Base-by-base conservation (phyloP, 805 yeast species). In the Wickerhamiella azyma region DNA sequence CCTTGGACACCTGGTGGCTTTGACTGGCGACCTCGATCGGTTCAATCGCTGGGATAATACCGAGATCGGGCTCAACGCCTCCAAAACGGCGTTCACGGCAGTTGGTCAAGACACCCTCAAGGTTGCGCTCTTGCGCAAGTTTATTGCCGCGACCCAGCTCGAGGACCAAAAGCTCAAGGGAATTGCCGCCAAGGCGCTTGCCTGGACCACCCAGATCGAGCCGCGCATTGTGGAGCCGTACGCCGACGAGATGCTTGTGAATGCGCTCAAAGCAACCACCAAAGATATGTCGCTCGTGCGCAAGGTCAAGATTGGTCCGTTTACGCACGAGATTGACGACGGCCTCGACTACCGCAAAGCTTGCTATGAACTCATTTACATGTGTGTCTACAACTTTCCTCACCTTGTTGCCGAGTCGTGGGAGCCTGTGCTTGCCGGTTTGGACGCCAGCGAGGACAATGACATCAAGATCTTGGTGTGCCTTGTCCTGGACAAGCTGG, bases 221-320 rank as follows among this genome's bases (percentile, higher is more conserved):
- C 48, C 48, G 6, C 13, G 8, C 2, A 35, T 29, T n/a, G 29
- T 37, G 14, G 38, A 21, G 19, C 38, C 41, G 8, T 33, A n/a
- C 9, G n/a, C 26, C 24, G 39, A 18, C 3, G 32, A 37, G 14
- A 11, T 46, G 11, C 19, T 46, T 17, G 29, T 19, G 1, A 19
- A 28, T 9, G 37, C 44, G 2, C 24, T 32, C 6, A 26, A 13
- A 5, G 45, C 29, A 13, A 41, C 49, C 10, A 16, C 9, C 7
- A 38, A 33, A 13, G 49, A 46, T 13, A 9, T 9, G 13, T 11
- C 35, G n/a, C 41, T 41, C 9, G 26, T 46, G 9, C 41, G 49
- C 37, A 11, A n/a, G n/a, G 26, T 85, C 29, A 81, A 79, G 40
- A 83, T 85, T 75, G 95, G 95, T 1, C 94, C 94, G 0, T 84